Base-by-base conservation (phyloP, 441 rosid genomes). In the Adansonia grandidieri region DNA sequence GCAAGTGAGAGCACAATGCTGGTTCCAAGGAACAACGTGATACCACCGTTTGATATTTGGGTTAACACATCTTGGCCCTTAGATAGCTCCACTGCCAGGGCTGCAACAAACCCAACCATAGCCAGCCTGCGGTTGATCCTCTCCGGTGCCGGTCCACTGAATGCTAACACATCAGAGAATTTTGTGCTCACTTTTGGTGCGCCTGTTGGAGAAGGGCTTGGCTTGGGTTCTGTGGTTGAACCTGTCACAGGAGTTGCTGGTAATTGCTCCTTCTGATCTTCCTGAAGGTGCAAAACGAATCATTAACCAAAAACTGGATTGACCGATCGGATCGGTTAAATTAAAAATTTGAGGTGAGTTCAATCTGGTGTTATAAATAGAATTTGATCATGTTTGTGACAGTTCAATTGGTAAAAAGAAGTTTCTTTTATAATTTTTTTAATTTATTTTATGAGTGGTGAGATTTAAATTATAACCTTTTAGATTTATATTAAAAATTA, bases 141-240 rank as follows among this genome's bases (percentile, higher is more conserved):
- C 85, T 94, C 98, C 14, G 97, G 98, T 4, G 93, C 97, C 2
- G 98, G 97, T 40, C 97, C 98, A 37, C 93, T 83, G 58, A 92
- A 94, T 9, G 98, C 98, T 13, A 94, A 78, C 68, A 92, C 73
- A 28, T 94, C 98, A 0, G 85, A 68, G 76, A 90, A 88, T 28
- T 84, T 89, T 0, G 92, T 88, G 86, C 91, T 91, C 58, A 84
- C 78, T 80, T 81, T 82, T 7, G 77, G 56, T 37, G 81, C 77
- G 1, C 32, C 32, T 28, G 73, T 77, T 9, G 85, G 19, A 6
- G 79, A 9, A 13, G 80, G 62, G 5, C 53, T 71, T 20, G 32
- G 75, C 45, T 67, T 48, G 0, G 64, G 67, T 37, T 1, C 42
- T 53, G 63, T 56, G 2, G 74, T 8, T 28, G 89, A 75, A 44